Conservation (phyloP, 768 basidiomycete genomes). For the Paxillus ammoniavirescens region DNA sequence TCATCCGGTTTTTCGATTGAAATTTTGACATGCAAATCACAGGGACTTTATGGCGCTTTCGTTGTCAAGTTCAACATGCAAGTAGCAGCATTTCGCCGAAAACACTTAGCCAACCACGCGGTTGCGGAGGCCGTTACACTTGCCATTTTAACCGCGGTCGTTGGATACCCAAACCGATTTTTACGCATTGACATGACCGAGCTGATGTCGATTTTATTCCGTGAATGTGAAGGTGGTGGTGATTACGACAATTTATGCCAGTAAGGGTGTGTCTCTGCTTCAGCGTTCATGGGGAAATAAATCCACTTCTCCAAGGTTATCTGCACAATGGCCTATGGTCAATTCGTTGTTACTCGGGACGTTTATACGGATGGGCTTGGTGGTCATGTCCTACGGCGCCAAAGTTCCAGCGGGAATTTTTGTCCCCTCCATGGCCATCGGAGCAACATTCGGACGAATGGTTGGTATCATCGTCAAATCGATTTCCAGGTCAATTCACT, state of each 20-base stretch:
- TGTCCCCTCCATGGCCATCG: constrained; percentile 98
- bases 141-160: constrained; percentile 84
- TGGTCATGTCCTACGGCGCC: constrained; percentile 91
- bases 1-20: neutral
- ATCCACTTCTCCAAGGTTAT: constrained; percentile 50
- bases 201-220: constrained; percentile 90
- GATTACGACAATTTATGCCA: constrained; percentile 94
- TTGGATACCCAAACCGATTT: constrained; percentile 94
- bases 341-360: constrained; percentile 92
- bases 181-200: constrained; percentile 97
- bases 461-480: constrained; percentile 96
- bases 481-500: constrained; percentile 67
- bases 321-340: constrained; percentile 91
- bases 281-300: constrained; percentile 5
- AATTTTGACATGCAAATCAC: constrained; percentile 12
- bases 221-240: constrained; percentile 91
- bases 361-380: constrained; percentile 79
- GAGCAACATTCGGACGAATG: constrained; percentile 96
- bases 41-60: constrained; percentile 98
- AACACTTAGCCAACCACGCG: constrained; percentile 79
- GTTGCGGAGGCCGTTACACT: constrained; percentile 88
- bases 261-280: constrained; percentile 47
- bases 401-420: constrained; percentile 99
- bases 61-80: constrained; percentile 97
- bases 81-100: constrained; percentile 91